Percentiles rank a stretch among this genome's conserved stretches.
Conservation (phyloP, 2,329 filamentous ascomycete species). For the Ophiocordyceps robertsii region DNA sequence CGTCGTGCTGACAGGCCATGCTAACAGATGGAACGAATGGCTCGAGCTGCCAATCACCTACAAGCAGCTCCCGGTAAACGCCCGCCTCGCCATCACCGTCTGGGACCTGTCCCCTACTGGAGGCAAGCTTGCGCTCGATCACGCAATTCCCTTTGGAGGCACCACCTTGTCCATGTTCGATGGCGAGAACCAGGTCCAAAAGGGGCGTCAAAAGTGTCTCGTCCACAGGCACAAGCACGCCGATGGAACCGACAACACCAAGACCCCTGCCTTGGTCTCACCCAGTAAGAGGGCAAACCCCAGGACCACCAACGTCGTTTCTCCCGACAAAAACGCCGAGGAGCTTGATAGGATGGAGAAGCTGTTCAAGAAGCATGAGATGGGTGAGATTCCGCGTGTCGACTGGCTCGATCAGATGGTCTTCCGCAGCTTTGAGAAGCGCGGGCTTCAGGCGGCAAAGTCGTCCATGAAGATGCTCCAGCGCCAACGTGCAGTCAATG, state of each 20-base stretch:
- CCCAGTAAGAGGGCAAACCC: constrained; percentile 38
- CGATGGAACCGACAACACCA: constrained; percentile 69
- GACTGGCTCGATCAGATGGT: constrained; percentile 95
- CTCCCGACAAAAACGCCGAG: constrained; percentile 56
- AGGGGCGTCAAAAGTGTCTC: constrained; percentile 82
- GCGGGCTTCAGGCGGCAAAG: constrained; percentile 50
- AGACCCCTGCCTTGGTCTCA: constrained; percentile 56
- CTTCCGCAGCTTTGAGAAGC: constrained; percentile 78
- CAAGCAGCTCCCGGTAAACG: constrained; percentile 65
- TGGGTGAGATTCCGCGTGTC: constrained; percentile 85
- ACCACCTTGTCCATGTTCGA: constrained; percentile 91
- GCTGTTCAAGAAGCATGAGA: constrained; percentile 93
- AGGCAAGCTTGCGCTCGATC: constrained; percentile 53
- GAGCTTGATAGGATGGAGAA: constrained; percentile 84
- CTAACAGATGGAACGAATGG: constrained; percentile 83
- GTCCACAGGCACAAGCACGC: constrained; percentile 71
- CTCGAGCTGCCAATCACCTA: constrained; percentile 76
- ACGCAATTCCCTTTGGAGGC: constrained; percentile 84
- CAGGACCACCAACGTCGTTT: constrained; percentile 32
- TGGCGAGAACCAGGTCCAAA: constrained; percentile 77
- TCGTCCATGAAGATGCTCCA: constrained; percentile 47
- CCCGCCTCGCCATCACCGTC: constrained; percentile 80
- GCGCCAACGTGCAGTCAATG: constrained; percentile 27
- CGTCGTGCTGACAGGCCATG: constrained; percentile 1
- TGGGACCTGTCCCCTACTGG: constrained; percentile 87